A percentile compares a stretch with the other conserved stretches of the same genome.
Evolutionary conservation across 75 land plant genomes (phyloP).

Genomic region (Selaginella moellendorffii): DNA sequence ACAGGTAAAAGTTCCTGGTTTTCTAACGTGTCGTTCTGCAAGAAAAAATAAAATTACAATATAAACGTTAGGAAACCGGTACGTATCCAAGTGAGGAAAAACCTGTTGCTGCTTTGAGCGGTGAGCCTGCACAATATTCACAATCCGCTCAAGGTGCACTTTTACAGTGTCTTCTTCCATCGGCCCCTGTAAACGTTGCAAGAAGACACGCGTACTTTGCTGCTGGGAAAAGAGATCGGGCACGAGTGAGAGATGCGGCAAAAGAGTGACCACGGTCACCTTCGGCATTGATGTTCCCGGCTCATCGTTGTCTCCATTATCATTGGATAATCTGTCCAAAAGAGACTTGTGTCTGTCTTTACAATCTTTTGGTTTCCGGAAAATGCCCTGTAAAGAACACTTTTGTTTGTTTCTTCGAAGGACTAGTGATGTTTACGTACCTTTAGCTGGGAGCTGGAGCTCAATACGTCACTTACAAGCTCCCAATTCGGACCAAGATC

Average conservation of each 20-base stretch:
- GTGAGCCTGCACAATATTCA: slow-evolving; percentile 34
- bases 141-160: slow-evolving; percentile 65
- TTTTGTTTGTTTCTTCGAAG: not conserved
- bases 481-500: slow-evolving; percentile 97
- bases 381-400: slow-evolving; percentile 44
- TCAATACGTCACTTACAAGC: slow-evolving; percentile 83
- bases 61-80: not conserved
- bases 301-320: slow-evolving; percentile 72
- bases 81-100: not conserved
- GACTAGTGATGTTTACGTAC: slow-evolving; percentile 17
- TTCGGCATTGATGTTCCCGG: slow-evolving; percentile 84
- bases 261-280: slow-evolving; percentile 34
- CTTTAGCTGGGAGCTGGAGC: slow-evolving; percentile 70
- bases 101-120: slow-evolving; percentile 13
- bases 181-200: slow-evolving; percentile 69
- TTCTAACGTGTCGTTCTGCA: slow-evolving; percentile 54
- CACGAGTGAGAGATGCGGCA: no score
- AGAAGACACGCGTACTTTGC: slow-evolving; percentile 74
- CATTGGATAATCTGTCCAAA: slow-evolving; percentile 39
- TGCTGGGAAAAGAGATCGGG: no score
- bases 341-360: slow-evolving; percentile 69
- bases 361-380: slow-evolving; percentile 75
- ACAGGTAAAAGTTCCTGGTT: slow-evolving; percentile 29
- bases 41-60: slow-evolving; percentile 3
- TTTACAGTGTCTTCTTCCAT: slow-evolving; percentile 74